Conservation (phyloP, 352 stramenopile species). For the Blastocystis sp. region DNA sequence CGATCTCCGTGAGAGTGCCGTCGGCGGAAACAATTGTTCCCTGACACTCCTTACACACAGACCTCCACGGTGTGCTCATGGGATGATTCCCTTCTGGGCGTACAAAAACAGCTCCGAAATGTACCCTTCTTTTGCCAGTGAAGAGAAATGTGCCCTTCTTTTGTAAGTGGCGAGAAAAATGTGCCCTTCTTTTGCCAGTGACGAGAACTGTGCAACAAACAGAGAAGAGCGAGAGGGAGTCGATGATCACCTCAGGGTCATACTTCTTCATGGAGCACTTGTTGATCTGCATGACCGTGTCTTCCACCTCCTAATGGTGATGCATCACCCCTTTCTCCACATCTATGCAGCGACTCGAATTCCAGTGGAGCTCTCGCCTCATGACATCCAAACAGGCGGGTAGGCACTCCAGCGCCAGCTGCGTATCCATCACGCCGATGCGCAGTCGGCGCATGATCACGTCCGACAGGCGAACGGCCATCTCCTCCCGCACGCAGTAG, state of each 20-base stretch:
- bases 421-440: slow-evolving; percentile 46
- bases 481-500: slow-evolving; percentile 33
- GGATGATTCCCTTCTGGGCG: background rate
- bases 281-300: slow-evolving; percentile 49
- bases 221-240: background rate
- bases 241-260: slow-evolving; percentile 22
- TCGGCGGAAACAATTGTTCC: slow-evolving; percentile 41
- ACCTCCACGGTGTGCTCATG: slow-evolving; percentile 56
- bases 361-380: slow-evolving; percentile 16
- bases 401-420: slow-evolving; percentile 33
- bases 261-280: slow-evolving; percentile 66
- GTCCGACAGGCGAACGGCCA: slow-evolving; percentile 27
- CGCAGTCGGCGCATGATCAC: slow-evolving; percentile 40
- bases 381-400: background rate
- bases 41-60: slow-evolving; percentile 18
- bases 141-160: background rate
- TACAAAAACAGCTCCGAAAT: background rate
- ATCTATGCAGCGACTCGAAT: slow-evolving; percentile 5
- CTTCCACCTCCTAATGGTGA: slow-evolving; percentile 56
- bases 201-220: background rate
- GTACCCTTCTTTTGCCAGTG: background rate
- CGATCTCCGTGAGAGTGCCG: slow-evolving; percentile 21
- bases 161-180: background rate
- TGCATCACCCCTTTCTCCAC: background rate
- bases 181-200: background rate